Evolutionary conservation across 768 basidiomycete species (phyloP), one percentile per base, ranked within the genome.

Genomic region (Hypsizygus marmoreus): DNA sequence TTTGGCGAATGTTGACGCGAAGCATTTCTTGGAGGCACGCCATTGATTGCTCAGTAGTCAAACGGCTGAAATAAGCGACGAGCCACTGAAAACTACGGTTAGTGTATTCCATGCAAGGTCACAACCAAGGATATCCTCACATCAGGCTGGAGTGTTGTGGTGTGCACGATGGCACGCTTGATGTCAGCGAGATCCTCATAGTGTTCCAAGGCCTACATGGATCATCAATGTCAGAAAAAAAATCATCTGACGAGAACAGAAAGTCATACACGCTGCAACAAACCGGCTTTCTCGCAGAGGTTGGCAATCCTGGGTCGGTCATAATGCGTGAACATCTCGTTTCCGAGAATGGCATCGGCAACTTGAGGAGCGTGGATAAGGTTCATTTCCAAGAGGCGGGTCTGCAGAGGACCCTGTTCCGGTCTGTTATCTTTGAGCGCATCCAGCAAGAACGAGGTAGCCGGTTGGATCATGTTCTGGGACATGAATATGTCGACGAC

Each of bases 401-500:
- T 99, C 69, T 99, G 97, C 11, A 99, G 73, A 54, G 88, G 93
- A 0, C 84, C 95, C 62, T 99, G 95, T 66, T 99, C 97, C 0
- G 95, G 91, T 63, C 89, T 89, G 75, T 99, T 98, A 45, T 99
- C 97, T 74, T 99, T 98, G 57, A 99, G 76, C 16, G 95, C 97
- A 61, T 98, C 97, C 47, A 99, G 72, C 37, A 98, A 73, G 85
- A 99, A 98, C 1, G 93, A 95, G 0, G 97, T 99, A 4, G 97
- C 97, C 14, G 95, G 95, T 66, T 98, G 97, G 47, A 98, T 95
- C 93, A 98, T 92, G 71, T 97, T 98, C 64, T 97, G 95, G 0
- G 89, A 88, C 93, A 97, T 97, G 76, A 99, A 98, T 58, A 98
- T 97, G 60, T 99, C 97, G 49, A 97, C 94, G 43, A 97, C 90